Percentiles rank a stretch among this genome's conserved stretches.
Conservation (phyloP, 129 eudicot species). For the Helianthus tuberosus region DNA sequence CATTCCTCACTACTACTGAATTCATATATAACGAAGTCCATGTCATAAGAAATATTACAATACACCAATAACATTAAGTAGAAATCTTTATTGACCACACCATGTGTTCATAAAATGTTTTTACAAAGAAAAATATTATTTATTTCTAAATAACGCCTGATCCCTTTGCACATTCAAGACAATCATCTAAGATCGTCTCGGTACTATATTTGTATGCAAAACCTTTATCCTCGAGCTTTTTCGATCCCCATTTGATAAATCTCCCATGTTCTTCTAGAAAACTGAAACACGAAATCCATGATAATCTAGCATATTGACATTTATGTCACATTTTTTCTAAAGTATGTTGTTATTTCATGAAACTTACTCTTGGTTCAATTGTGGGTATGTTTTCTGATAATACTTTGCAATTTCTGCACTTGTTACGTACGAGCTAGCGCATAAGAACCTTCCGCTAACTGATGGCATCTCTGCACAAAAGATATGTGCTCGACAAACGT, state of each 20-base stretch:
- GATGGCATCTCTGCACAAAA: too few relatives aligned
- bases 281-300: slow-evolving; percentile 24
- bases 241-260: slow-evolving; percentile 46
- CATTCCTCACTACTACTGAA: too few relatives aligned
- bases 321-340: neutral
- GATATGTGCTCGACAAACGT: slow-evolving; percentile 30
- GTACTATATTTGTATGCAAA: slow-evolving; percentile 43
- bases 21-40: too few relatives aligned
- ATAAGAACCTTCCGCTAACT: too few relatives aligned
- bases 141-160: neutral
- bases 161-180: slow-evolving; percentile 27
- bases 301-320: neutral
- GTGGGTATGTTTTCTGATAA: slow-evolving; percentile 36
- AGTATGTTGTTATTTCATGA: too few relatives aligned
- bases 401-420: slow-evolving; percentile 45
- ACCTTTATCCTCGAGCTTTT: slow-evolving; percentile 50
- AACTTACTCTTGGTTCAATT: slow-evolving; percentile 45
- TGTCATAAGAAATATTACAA: too few relatives aligned
- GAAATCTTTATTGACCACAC: too few relatives aligned
- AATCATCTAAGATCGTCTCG: slow-evolving; percentile 19
- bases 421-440: slow-evolving; percentile 37
- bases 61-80: too few relatives aligned
- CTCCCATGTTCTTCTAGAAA: slow-evolving; percentile 31
- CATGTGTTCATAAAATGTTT: too few relatives aligned
- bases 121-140: too few relatives aligned